Percentiles rank a stretch among this genome's conserved stretches.
Evolutionary conservation across 2,329 filamentous ascomycete genomes (phyloP).

Genomic region (Botrytis tulipae): DNA sequence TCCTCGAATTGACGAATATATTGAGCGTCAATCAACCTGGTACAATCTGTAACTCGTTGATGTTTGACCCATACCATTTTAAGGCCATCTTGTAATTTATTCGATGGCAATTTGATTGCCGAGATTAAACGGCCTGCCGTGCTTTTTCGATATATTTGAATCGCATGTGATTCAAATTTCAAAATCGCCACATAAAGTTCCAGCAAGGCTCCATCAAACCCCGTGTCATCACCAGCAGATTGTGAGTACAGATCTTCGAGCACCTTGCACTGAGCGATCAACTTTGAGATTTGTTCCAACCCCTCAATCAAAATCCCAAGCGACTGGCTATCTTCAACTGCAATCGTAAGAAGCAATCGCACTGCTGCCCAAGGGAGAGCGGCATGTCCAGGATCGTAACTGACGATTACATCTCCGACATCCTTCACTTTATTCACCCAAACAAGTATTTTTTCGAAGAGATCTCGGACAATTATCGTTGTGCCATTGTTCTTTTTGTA

Average conservation of each 20-base stretch:
- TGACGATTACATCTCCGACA: not conserved
- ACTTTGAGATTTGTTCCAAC: not conserved
- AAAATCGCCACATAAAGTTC: not conserved
- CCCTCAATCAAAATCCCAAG: not conserved
- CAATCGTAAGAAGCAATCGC: not conserved
- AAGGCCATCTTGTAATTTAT: not conserved
- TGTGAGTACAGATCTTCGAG: not conserved
- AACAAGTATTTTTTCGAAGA: not conserved
- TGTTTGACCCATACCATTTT: not conserved
- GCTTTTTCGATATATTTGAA: not conserved
- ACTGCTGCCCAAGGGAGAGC: not conserved
- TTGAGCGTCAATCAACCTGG: not conserved
- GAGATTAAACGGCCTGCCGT: not conserved
- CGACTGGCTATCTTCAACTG: not conserved
- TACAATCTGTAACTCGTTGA: not conserved
- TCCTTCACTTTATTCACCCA: not conserved
- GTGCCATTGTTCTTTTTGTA: not conserved
- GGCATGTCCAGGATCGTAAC: not conserved
- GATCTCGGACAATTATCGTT: not conserved
- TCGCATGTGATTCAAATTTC: not conserved
- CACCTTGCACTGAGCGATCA: not conserved
- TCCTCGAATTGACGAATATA: not conserved
- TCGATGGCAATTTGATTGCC: not conserved
- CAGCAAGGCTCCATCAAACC: not conserved
- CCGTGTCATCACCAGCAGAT: not conserved